A percentile compares a stretch with the other conserved stretches of the same genome.
These are phyloP conservation scores for Flaveria linearis DNA, from an alignment of 129 eudicot genomes.

Conservation along the genomic window DNA sequence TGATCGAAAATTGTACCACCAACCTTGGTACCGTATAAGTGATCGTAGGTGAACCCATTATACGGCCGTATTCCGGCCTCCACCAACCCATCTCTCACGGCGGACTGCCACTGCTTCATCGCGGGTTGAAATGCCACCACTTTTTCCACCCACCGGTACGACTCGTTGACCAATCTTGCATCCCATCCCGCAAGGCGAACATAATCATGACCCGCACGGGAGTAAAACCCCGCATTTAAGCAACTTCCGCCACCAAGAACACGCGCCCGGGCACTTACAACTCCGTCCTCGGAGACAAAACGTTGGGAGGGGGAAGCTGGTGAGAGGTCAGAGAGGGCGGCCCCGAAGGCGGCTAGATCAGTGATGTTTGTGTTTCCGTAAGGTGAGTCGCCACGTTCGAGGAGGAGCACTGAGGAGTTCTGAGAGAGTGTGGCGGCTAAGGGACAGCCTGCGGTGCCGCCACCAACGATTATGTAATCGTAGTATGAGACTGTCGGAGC, in stretches of 20 bases:
- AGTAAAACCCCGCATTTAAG: conserved; percentile 86
- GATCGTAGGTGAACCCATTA: conserved; percentile 87
- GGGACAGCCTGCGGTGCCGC: conserved; percentile 93
- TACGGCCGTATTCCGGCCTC: conserved; percentile 70
- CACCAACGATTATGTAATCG: conserved; percentile 92
- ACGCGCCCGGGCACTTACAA: conserved; percentile 72
- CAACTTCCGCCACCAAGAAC: conserved; percentile 89
- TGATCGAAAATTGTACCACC: conserved; percentile 88
- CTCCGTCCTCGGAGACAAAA: conserved; percentile 86
- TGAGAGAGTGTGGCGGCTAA: conserved; percentile 89
- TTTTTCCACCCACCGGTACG: conserved; percentile 84
- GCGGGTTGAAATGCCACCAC: conserved; percentile 80
- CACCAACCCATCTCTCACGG: conserved; percentile 71
- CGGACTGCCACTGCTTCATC: conserved; percentile 76
- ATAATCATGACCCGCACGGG: conserved; percentile 62
- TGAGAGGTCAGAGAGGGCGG: conserved; percentile 70
- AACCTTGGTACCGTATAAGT: conserved; percentile 69
- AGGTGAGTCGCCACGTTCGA: conserved; percentile 95
- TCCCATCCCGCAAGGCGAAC: conserved; percentile 74
- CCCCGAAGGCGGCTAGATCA: conserved; percentile 57
- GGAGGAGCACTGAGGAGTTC: conserved; percentile 73
- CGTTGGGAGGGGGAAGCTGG: conserved; percentile 82
- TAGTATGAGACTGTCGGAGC: conserved; percentile 71
- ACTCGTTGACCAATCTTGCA: conserved; percentile 56
- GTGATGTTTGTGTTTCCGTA: conserved; percentile 84